Conservation (phyloP, 306 rosid genomes). For the Citrullus amarus region DNA sequence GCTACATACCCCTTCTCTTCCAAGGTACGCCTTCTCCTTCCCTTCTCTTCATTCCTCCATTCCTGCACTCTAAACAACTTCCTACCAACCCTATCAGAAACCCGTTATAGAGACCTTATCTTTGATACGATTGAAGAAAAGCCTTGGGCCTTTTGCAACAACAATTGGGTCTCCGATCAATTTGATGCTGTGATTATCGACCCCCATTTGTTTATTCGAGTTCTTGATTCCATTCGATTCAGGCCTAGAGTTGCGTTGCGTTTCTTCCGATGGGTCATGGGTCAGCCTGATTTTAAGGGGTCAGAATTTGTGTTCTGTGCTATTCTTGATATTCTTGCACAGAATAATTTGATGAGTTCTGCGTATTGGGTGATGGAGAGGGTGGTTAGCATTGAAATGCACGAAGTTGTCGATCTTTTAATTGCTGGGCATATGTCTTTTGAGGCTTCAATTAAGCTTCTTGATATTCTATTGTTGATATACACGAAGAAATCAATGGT, state of each 20-base stretch:
- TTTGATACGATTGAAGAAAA: constrained; percentile 27
- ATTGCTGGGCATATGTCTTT: constrained; percentile 15
- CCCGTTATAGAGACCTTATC: constrained; percentile 28
- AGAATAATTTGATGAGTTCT: constrained; percentile 28
- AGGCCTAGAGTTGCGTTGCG: constrained; percentile 46
- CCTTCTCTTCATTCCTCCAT: constrained; percentile 25
- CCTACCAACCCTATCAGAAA: background rate
- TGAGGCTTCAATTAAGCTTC: constrained; percentile 34
- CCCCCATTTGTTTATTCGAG: constrained; percentile 39
- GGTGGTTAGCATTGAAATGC: constrained; percentile 20
- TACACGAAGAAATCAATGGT: constrained; percentile 35
- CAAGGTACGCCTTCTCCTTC: constrained; percentile 35
- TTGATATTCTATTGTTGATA: constrained; percentile 44
- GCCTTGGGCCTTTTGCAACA: constrained; percentile 27
- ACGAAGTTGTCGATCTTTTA: constrained; percentile 28
- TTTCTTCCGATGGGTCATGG: constrained; percentile 56
- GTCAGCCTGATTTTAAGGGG: constrained; percentile 29
- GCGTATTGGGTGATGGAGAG: constrained; percentile 57
- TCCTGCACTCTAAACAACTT: constrained; percentile 11
- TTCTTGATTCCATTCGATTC: constrained; percentile 27
- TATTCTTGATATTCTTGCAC: constrained; percentile 55
- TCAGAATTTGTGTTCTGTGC: constrained; percentile 36
- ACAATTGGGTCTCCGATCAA: constrained; percentile 17
- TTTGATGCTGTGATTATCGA: constrained; percentile 38
- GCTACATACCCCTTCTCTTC: constrained; percentile 16